Conservation (phyloP, 768 basidiomycete species). For the Termitomyces sp. region DNA sequence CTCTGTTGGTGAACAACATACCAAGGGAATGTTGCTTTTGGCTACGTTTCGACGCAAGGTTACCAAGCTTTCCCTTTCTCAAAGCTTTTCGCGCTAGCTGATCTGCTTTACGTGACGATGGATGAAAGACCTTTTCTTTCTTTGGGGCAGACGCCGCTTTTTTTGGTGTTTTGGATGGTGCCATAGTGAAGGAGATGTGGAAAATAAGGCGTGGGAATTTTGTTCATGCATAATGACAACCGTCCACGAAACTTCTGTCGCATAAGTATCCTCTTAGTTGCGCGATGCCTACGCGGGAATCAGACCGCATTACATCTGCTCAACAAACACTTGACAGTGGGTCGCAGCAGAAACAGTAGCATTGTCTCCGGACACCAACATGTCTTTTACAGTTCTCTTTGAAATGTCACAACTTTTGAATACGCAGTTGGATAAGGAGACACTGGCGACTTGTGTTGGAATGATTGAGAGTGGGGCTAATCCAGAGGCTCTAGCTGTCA, state of each 20-base stretch:
- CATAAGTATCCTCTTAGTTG: too few relatives aligned
- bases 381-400: constrained; percentile 55
- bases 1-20: constrained; percentile 21
- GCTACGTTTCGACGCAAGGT: constrained; percentile 48
- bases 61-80: constrained; percentile 65
- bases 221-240: background rate
- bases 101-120: constrained; percentile 78
- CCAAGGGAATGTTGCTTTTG: constrained; percentile 57
- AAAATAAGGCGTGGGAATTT: constrained; percentile 12
- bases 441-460: constrained; percentile 85
- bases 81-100: constrained; percentile 66
- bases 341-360: constrained; percentile 21
- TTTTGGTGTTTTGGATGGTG: constrained; percentile 36
- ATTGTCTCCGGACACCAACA: background rate
- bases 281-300: constrained; percentile 47
- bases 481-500: constrained; percentile 86
- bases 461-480: constrained; percentile 94
- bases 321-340: constrained; percentile 70
- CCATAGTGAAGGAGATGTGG: constrained; percentile 23
- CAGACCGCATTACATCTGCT: constrained; percentile 59
- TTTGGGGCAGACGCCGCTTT: constrained; percentile 34
- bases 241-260: background rate
- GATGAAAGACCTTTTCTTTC: constrained; percentile 81
- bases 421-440: constrained; percentile 85
- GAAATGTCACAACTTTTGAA: constrained; percentile 89